Conservation (phyloP, 768 basidiomycete species). For the Tephrocybe rancida region DNA sequence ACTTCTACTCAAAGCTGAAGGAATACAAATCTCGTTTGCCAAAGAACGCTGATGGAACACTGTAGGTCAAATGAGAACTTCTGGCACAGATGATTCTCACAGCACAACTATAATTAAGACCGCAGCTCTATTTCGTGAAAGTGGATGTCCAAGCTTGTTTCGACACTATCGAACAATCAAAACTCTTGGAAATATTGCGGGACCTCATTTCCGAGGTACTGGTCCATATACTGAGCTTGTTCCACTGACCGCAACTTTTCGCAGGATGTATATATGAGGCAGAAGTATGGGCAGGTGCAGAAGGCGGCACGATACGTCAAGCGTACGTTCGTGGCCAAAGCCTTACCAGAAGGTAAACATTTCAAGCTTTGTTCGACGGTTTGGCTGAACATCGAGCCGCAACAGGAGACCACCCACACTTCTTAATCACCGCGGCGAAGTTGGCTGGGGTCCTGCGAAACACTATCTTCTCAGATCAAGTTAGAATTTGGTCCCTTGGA, state of each 20-base stretch:
- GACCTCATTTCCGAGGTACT: conserved; percentile 72
- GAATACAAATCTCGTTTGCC: conserved; percentile 60
- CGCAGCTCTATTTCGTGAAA: conserved; percentile 93
- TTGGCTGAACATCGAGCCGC: background rate
- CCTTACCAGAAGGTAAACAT: conserved; percentile 62
- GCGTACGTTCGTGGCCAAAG: conserved; percentile 60
- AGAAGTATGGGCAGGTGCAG: conserved; percentile 68
- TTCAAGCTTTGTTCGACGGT: background rate
- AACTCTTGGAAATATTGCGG: conserved; percentile 75
- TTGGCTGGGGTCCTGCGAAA: conserved; percentile 70
- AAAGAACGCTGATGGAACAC: conserved; percentile 37
- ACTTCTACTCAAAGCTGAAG: conserved; percentile 78
- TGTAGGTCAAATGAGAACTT: conserved; percentile 45
- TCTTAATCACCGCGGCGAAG: conserved; percentile 66
- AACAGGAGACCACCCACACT: conserved; percentile 76
- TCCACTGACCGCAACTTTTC: background rate
- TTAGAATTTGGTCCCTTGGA: conserved; percentile 29
- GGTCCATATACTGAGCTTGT: background rate
- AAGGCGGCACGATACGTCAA: conserved; percentile 57
- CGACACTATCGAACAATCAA: conserved; percentile 92
- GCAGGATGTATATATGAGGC: conserved; percentile 75
- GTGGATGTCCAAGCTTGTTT: conserved; percentile 96
- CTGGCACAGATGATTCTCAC: background rate
- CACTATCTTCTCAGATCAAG: conserved; percentile 87
- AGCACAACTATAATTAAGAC: conserved; percentile 54